Percentiles rank a stretch among this genome's conserved stretches.
Evolutionary conservation across 164 flowering plant species (phyloP).

Genomic region (Umbilicus rupestris): DNA sequence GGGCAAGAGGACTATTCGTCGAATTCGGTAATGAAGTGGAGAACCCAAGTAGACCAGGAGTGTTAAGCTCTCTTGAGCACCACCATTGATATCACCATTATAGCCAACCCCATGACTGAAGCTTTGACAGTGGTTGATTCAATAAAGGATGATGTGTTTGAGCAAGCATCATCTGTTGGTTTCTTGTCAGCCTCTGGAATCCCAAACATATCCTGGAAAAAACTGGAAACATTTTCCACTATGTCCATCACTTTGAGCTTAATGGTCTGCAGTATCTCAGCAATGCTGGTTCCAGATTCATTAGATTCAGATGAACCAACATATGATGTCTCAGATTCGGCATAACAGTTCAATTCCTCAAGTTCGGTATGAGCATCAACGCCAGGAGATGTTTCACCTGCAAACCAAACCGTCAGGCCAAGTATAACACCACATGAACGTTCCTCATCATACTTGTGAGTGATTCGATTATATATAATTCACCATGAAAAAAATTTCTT

Average conservation of each 20-base stretch:
- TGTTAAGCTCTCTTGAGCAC: conserved; percentile 20
- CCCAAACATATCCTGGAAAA: conserved; percentile 31
- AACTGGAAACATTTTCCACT: conserved; percentile 30
- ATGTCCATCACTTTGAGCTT: conserved; percentile 30
- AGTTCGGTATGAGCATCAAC: not conserved
- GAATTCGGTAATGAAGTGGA: conserved; percentile 8
- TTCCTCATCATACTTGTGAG: not conserved
- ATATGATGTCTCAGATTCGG: conserved; percentile 7
- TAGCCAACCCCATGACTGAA: conserved; percentile 20
- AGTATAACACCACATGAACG: not conserved
- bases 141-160: not conserved
- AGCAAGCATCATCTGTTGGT: conserved; percentile 13
- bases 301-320: conserved; percentile 10
- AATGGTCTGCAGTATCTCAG: conserved; percentile 21
- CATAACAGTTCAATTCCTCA: conserved; percentile 6
- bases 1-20: conserved; percentile 13
- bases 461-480: not conserved
- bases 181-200: conserved; percentile 12
- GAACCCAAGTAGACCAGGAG: too few species aligned
- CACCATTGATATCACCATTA: conserved; percentile 27
- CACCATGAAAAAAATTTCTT: conserved; percentile 11
- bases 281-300: conserved; percentile 13
- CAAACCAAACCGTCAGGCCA: not conserved
- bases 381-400: not conserved
- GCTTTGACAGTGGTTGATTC: conserved; percentile 19